These are phyloP conservation scores for Castanopsis chinensis DNA, from an alignment of 306 rosid genomes.

Conservation along the genomic window DNA sequence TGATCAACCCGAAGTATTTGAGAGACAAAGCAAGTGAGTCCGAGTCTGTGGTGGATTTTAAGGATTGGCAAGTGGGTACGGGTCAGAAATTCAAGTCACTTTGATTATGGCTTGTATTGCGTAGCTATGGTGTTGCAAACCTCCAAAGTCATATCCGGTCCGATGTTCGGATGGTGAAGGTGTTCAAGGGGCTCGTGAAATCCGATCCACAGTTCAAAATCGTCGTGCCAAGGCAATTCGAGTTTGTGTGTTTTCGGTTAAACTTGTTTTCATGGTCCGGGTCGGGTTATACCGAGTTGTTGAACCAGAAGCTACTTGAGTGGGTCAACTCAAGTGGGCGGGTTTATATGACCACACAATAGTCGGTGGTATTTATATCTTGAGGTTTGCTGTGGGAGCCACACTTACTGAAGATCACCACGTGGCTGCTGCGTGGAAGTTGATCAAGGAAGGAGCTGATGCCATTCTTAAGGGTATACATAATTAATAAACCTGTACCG, in stretches of 20 bases:
- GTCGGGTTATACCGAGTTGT: not conserved
- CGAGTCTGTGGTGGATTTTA: constrained; percentile 51
- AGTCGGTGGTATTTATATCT: constrained; percentile 31
- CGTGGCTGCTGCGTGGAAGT: constrained; percentile 33
- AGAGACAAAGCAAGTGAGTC: constrained; percentile 45
- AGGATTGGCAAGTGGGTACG: constrained; percentile 60
- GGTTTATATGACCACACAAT: constrained; percentile 31
- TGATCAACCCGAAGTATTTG: constrained; percentile 48
- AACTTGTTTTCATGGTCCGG: constrained; percentile 18
- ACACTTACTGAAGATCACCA: constrained; percentile 29
- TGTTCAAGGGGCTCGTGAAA: constrained; percentile 44
- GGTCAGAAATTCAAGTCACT: constrained; percentile 52
- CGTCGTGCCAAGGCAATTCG: constrained; percentile 34
- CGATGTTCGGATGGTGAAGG: constrained; percentile 47
- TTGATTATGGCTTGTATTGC: constrained; percentile 48
- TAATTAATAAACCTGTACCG: not conserved
- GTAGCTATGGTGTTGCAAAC: constrained; percentile 53
- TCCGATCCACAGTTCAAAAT: constrained; percentile 50
- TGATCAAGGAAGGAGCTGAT: constrained; percentile 29
- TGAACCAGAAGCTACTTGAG: constrained; percentile 36
- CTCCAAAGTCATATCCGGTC: constrained; percentile 45
- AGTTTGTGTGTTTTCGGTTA: constrained; percentile 53
- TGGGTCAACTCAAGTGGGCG: constrained; percentile 31
- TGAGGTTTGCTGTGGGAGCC: constrained; percentile 37
- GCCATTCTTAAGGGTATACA: not conserved